Evolutionary conservation across 768 basidiomycete species (phyloP).

Genomic region (Leccinum variicolor): DNA sequence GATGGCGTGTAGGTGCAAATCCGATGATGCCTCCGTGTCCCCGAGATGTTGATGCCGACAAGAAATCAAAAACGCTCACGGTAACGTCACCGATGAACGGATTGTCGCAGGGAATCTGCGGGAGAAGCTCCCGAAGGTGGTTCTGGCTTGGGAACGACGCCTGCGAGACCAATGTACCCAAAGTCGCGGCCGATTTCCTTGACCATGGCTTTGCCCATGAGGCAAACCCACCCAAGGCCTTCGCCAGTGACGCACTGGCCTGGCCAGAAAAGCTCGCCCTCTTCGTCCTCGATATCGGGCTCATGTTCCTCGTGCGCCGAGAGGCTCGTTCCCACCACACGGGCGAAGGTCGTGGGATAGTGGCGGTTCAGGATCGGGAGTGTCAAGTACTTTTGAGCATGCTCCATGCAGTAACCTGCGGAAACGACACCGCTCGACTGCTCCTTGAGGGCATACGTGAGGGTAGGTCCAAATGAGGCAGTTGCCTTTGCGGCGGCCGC

Average conservation of each 20-base stretch:
- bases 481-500: conserved; percentile 30
- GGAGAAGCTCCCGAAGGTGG: conserved; percentile 31
- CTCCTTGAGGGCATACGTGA: conserved; percentile 27
- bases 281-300: conserved; percentile 81
- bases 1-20: conserved; percentile 22
- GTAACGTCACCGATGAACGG: conserved; percentile 29
- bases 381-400: conserved; percentile 53
- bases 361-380: conserved; percentile 65
- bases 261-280: conserved; percentile 85
- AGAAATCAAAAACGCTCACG: conserved; percentile 22
- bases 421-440: conserved; percentile 37
- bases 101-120: conserved; percentile 30
- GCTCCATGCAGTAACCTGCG: conserved; percentile 41
- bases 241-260: conserved; percentile 69
- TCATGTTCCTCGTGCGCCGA: conserved; percentile 68
- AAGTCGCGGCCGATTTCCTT: conserved; percentile 74
- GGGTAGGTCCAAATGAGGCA: conserved; percentile 25
- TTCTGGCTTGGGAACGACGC: conserved; percentile 69
- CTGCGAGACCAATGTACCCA: conserved; percentile 68
- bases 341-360: conserved; percentile 74
- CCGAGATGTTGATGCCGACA: conserved; percentile 28
- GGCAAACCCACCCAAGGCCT: conserved; percentile 83
- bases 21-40: conserved; percentile 22
- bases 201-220: conserved; percentile 85
- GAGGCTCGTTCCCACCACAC: conserved; percentile 65